Percentiles rank a stretch among this genome's conserved stretches.
These are phyloP conservation scores for Lactifluus echinatus DNA, from an alignment of 768 basidiomycete species.

Conservation along the genomic window DNA sequence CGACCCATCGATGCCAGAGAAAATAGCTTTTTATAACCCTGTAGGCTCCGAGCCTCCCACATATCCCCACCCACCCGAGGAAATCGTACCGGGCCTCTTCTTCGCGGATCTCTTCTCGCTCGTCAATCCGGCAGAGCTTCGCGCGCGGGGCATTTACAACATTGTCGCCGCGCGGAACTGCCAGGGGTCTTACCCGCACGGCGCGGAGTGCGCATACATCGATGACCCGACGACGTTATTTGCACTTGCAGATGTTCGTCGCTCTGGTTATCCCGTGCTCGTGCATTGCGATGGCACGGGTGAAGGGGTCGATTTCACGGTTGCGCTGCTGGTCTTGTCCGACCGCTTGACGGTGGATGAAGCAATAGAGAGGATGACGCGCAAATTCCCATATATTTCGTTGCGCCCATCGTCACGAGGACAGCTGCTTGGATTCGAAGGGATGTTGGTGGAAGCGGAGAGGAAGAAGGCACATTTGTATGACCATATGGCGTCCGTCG, in stretches of 20 bases:
- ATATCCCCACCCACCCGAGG: slow-evolving; percentile 7
- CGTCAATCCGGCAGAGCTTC: slow-evolving; percentile 6
- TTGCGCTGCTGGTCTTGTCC: slow-evolving; percentile 9
- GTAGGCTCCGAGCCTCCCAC: slow-evolving; percentile 10
- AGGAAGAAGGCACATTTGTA: slow-evolving; percentile 9
- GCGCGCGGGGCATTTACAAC: slow-evolving; percentile 6
- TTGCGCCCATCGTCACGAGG: slow-evolving; percentile 3
- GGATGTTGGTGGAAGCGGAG: slow-evolving; percentile 15
- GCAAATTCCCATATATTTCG: slow-evolving; percentile 9
- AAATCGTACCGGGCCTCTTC: slow-evolving; percentile 8
- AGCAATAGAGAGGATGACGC: background rate
- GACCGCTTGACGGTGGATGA: slow-evolving; percentile 11
- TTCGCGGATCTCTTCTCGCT: slow-evolving; percentile 17
- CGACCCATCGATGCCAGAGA: slow-evolving; percentile 2
- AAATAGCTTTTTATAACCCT: slow-evolving; percentile 1
- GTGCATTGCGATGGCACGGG: slow-evolving; percentile 15
- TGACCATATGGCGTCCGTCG: slow-evolving; percentile 5
- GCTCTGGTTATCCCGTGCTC: slow-evolving; percentile 9
- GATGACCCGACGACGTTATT: slow-evolving; percentile 15
- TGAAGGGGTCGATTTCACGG: slow-evolving; percentile 14
- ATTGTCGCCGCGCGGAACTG: slow-evolving; percentile 9
- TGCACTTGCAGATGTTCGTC: slow-evolving; percentile 13
- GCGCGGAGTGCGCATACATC: slow-evolving; percentile 10
- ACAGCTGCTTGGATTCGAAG: slow-evolving; percentile 11
- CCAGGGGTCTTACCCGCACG: slow-evolving; percentile 11